These are phyloP conservation scores for Neospermospora avenae DNA, from an alignment of 2,329 filamentous ascomycete genomes.

Conservation along the genomic window DNA sequence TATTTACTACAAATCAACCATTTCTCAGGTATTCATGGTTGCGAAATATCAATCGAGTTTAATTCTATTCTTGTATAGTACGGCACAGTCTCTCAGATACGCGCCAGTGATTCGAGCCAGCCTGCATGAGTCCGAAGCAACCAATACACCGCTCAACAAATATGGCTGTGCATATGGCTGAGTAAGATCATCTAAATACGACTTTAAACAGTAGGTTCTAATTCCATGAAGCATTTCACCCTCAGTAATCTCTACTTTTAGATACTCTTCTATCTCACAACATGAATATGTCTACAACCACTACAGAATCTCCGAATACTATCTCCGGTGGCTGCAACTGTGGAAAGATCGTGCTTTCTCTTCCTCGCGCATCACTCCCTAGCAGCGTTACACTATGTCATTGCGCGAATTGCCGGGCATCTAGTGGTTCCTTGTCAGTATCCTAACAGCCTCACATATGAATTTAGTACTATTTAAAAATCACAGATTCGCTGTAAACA, in stretches of 20 bases:
- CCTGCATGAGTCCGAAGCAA: not conserved
- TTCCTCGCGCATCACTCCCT: conserved; percentile 8
- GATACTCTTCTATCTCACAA: not conserved
- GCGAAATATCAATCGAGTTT: no score
- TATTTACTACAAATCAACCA: no score
- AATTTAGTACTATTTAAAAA: not conserved
- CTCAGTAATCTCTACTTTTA: not conserved
- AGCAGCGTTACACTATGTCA: conserved; percentile 10
- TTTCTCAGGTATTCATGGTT: no score
- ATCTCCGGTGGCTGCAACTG: conserved; percentile 17
- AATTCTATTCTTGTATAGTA: no score
- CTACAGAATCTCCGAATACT: not conserved
- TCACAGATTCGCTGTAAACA: conserved; percentile 11
- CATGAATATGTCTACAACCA: not conserved
- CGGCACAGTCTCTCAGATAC: no score
- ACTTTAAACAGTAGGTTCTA: not conserved
- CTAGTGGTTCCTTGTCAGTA: conserved; percentile 1
- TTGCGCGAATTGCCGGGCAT: conserved; percentile 15
- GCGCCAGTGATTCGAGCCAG: no score
- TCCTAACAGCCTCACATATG: not conserved
- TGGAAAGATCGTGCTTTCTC: conserved; percentile 10
- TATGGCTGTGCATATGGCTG: not conserved
- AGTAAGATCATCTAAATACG: not conserved
- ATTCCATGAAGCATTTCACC: not conserved
- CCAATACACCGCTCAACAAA: not conserved